Evolutionary conservation across 371 early-diverging fungal genomes (phyloP).

Genomic region (Quaeritorhiza haematococci): DNA sequence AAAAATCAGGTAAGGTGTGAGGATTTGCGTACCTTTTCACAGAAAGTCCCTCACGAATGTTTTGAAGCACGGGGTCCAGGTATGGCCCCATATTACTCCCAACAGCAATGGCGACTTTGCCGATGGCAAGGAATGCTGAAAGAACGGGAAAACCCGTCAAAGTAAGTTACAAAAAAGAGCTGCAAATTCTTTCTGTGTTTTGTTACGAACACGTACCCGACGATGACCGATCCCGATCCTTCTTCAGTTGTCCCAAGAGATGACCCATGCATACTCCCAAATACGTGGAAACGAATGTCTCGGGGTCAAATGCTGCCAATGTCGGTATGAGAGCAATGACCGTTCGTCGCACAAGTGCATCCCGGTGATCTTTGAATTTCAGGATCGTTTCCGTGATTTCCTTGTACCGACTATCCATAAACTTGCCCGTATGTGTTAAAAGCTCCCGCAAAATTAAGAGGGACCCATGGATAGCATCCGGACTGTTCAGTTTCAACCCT

Average conservation of each 20-base stretch:
- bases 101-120: constrained; percentile 79
- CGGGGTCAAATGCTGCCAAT: constrained; percentile 78
- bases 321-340: constrained; percentile 80
- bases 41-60: constrained; percentile 68
- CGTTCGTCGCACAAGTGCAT: constrained; percentile 73
- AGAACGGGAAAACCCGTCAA: constrained; percentile 19
- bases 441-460: constrained; percentile 79
- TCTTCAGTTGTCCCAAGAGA: constrained; percentile 68
- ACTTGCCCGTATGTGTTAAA: constrained; percentile 78
- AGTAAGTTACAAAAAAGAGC: background rate
- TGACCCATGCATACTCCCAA: constrained; percentile 71
- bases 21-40: constrained; percentile 30
- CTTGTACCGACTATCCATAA: constrained; percentile 77
- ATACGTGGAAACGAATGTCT: constrained; percentile 68
- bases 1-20: too few species aligned
- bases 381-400: constrained; percentile 75
- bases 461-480: constrained; percentile 87
- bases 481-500: constrained; percentile 63
- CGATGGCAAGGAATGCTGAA: constrained; percentile 79
- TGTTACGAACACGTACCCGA: too few species aligned
- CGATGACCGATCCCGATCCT: constrained; percentile 72
- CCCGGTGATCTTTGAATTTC: constrained; percentile 74
- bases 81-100: constrained; percentile 76
- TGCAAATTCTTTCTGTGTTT: too few species aligned
- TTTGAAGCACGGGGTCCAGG: constrained; percentile 65